A percentile compares a stretch with the other conserved stretches of the same genome.
Conservation (phyloP, 345 rosid genomes). For the Arabis alpina region DNA sequence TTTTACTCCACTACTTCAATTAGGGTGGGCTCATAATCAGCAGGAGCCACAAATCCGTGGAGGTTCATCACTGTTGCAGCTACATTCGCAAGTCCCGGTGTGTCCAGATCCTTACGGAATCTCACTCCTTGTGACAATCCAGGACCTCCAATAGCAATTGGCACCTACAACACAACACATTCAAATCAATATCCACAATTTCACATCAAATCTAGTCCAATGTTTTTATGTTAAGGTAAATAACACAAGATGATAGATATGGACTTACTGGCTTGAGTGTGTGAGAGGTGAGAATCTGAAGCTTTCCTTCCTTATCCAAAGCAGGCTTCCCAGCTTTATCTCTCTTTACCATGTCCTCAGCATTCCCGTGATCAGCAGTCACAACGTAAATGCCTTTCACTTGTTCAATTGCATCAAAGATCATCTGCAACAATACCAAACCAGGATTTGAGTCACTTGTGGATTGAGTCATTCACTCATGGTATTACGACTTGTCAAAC, state of each 20-base stretch:
- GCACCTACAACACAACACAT: conserved; percentile 57
- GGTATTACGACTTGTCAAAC: not conserved
- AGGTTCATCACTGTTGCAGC: conserved; percentile 98
- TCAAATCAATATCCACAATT: conserved; percentile 1
- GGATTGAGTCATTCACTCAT: not conserved
- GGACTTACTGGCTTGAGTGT: conserved; percentile 87
- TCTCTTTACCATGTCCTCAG: conserved; percentile 98
- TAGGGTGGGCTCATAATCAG: conserved; percentile 81
- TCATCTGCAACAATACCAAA: conserved; percentile 58
- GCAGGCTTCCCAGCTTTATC: conserved; percentile 78
- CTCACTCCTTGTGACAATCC: conserved; percentile 67
- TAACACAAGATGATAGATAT: not conserved
- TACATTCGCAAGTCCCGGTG: conserved; percentile 86
- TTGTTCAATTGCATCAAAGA: conserved; percentile 78
- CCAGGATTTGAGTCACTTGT: conserved; percentile 3
- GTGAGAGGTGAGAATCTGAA: conserved; percentile 96
- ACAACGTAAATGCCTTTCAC: conserved; percentile 91
- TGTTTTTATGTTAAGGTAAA: not conserved
- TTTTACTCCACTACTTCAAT: conserved; percentile 68
- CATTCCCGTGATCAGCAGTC: conserved; percentile 98
- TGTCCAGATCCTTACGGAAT: conserved; percentile 69
- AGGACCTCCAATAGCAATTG: conserved; percentile 95
- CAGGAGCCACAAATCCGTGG: conserved; percentile 85
- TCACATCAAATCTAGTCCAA: not conserved
- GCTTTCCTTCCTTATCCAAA: conserved; percentile 65